Conservation (phyloP, 2,329 filamentous ascomycete species). For the Neofusicoccum kwambonambiense region DNA sequence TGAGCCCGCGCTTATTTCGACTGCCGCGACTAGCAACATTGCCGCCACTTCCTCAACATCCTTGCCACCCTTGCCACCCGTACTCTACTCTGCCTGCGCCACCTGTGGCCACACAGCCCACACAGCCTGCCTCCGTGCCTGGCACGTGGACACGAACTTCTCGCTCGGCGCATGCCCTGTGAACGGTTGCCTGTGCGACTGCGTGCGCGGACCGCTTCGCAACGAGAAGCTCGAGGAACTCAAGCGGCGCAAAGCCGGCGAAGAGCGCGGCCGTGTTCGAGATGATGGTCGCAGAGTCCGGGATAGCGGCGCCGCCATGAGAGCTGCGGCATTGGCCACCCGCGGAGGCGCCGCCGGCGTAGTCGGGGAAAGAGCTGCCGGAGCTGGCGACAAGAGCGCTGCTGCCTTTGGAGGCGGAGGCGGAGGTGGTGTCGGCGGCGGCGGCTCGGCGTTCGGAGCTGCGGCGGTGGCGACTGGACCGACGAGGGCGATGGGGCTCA, state of each 20-base stretch:
- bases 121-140: slow-evolving; percentile 55
- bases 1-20: neutral
- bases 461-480: neutral
- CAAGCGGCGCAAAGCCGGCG: slow-evolving; percentile 30
- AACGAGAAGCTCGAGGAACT: slow-evolving; percentile 30
- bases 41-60: neutral
- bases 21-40: neutral
- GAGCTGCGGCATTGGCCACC: slow-evolving; percentile 2
- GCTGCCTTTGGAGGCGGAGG: neutral
- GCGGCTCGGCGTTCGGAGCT: neutral
- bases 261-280: slow-evolving; percentile 36
- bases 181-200: slow-evolving; percentile 60
- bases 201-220: slow-evolving; percentile 48
- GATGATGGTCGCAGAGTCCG: slow-evolving; percentile 43
- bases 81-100: slow-evolving; percentile 58
- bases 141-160: slow-evolving; percentile 48
- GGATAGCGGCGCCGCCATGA: slow-evolving; percentile 43
- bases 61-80: slow-evolving; percentile 25
- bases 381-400: neutral
- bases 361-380: neutral
- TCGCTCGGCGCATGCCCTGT: slow-evolving; percentile 57
- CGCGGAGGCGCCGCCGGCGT: neutral
- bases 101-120: slow-evolving; percentile 62
- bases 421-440: slow-evolving; percentile 1
- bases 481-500: neutral